Percentiles rank a stretch among this genome's conserved stretches.
These are phyloP conservation scores for Grigorovia transvaalensis DNA, from an alignment of 805 yeast genomes.

Conservation along the genomic window DNA sequence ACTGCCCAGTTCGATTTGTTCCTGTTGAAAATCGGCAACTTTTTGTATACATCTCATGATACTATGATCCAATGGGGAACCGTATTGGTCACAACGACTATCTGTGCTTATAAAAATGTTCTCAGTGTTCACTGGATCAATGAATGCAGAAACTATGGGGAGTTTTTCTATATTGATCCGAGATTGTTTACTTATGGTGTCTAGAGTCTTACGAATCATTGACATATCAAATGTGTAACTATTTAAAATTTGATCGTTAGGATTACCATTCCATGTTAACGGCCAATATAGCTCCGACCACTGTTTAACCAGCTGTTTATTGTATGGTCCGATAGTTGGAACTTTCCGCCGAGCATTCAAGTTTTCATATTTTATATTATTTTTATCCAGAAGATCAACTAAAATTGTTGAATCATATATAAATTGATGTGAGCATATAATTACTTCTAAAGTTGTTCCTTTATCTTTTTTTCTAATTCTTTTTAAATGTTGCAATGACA, in stretches of 20 bases:
- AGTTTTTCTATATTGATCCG: slow-evolving; percentile 11
- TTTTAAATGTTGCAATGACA: slow-evolving; percentile 35
- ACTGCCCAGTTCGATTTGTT: slow-evolving; percentile 33
- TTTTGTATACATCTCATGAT: slow-evolving; percentile 58
- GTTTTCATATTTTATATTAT: slow-evolving; percentile 12
- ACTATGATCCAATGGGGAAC: slow-evolving; percentile 59
- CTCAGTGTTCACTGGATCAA: slow-evolving; percentile 40
- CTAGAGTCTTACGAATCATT: slow-evolving; percentile 29
- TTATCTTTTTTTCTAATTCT: slow-evolving; percentile 36
- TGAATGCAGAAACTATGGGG: slow-evolving; percentile 54
- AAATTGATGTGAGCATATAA: slow-evolving; percentile 37
- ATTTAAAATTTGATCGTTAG: slow-evolving; percentile 58
- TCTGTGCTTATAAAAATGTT: slow-evolving; percentile 32
- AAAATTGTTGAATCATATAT: slow-evolving; percentile 24
- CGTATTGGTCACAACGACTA: slow-evolving; percentile 23
- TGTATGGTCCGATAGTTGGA: slow-evolving; percentile 56
- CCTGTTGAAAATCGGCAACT: slow-evolving; percentile 38
- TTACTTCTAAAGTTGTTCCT: slow-evolving; percentile 19
- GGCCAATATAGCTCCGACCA: slow-evolving; percentile 83
- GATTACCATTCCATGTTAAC: slow-evolving; percentile 86
- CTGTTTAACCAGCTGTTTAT: slow-evolving; percentile 49
- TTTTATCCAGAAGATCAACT: slow-evolving; percentile 8
- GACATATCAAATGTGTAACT: slow-evolving; percentile 41
- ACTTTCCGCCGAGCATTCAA: slow-evolving; percentile 27
- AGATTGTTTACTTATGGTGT: slow-evolving; percentile 19